Percentiles rank a stretch among this genome's conserved stretches.
phyloP scores from a whole-genome alignment of 352 stramenopile species.

The Phytophthora cactorum region DNA sequence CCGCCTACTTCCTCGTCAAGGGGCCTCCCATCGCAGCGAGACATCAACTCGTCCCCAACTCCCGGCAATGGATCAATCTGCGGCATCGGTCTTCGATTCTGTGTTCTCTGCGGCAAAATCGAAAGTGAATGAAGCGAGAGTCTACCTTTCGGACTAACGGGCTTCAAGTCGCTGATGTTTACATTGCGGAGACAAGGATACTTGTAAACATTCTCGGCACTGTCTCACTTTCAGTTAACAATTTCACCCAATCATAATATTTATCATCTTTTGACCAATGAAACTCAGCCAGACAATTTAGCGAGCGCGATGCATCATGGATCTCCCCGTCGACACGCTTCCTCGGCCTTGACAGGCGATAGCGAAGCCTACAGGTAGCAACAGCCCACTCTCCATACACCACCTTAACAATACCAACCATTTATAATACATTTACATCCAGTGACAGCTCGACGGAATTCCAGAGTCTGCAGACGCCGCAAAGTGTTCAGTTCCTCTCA shows the following conservation, averaged over 20 bases:
- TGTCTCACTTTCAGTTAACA: neutral
- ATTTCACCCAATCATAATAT: slow-evolving; percentile 10
- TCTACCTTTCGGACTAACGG: too few species aligned
- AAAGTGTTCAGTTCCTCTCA: slow-evolving; percentile 14
- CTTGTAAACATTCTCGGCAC: neutral
- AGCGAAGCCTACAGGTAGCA: slow-evolving; percentile 13
- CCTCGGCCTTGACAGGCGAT: slow-evolving; percentile 10
- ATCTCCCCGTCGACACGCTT: neutral
- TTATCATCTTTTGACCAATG: slow-evolving; percentile 7
- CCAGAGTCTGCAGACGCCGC: slow-evolving; percentile 12
- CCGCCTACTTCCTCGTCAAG: too few species aligned
- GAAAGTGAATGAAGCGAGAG: too few species aligned
- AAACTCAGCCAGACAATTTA: neutral
- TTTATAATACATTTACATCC: slow-evolving; percentile 8
- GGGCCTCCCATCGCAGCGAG: too few species aligned
- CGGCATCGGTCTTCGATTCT: too few species aligned
- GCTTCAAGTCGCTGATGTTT: too few species aligned
- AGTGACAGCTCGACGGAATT: slow-evolving; percentile 14
- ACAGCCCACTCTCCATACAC: too few species aligned
- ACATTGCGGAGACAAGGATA: neutral
- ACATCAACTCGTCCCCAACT: too few species aligned
- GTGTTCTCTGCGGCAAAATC: too few species aligned
- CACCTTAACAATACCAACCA: neutral
- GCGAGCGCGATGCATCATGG: slow-evolving; percentile 7
- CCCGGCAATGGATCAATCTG: too few species aligned